A percentile compares a stretch with the other conserved stretches of the same genome.
Evolutionary conservation across 2,329 filamentous ascomycete genomes (phyloP).

Genomic region (Exserohilum rostratum): DNA sequence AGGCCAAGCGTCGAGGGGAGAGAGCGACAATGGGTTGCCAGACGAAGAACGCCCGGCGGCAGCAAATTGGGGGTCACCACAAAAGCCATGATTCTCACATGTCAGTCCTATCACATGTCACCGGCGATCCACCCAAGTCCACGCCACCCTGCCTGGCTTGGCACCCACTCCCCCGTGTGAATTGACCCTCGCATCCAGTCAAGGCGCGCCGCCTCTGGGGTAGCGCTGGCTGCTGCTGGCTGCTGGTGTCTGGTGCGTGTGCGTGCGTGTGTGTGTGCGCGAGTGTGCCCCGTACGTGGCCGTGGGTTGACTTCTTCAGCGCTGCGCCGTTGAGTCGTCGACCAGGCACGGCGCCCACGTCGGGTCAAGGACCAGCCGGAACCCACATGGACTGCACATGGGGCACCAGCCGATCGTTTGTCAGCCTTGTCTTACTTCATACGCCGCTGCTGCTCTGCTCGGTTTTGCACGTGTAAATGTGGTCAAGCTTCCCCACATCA

Average conservation of each 20-base stretch:
- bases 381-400: not conserved
- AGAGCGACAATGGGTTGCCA: not conserved
- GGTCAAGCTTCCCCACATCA: conserved; percentile 7
- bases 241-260: too few species aligned
- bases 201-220: too few species aligned
- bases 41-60: conserved; percentile 14
- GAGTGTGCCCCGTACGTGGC: too few species aligned
- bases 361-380: not conserved
- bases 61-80: conserved; percentile 27
- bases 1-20: conserved; percentile 11
- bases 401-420: not conserved
- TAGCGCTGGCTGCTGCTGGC: too few species aligned
- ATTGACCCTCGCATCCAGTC: too few species aligned
- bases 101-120: conserved; percentile 31
- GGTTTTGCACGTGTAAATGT: conserved; percentile 7
- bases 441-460: not conserved
- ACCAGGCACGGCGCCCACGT: too few species aligned
- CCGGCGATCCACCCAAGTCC: conserved; percentile 19
- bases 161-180: conserved; percentile 1
- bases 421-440: conserved; percentile 2
- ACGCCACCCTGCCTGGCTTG: conserved; percentile 23
- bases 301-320: too few species aligned
- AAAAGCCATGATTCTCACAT: conserved; percentile 32
- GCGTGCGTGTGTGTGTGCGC: too few species aligned
- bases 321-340: too few species aligned